phyloP scores from a whole-genome alignment of 176 grass and related monocot species.

The Oryza rufipogon region DNA sequence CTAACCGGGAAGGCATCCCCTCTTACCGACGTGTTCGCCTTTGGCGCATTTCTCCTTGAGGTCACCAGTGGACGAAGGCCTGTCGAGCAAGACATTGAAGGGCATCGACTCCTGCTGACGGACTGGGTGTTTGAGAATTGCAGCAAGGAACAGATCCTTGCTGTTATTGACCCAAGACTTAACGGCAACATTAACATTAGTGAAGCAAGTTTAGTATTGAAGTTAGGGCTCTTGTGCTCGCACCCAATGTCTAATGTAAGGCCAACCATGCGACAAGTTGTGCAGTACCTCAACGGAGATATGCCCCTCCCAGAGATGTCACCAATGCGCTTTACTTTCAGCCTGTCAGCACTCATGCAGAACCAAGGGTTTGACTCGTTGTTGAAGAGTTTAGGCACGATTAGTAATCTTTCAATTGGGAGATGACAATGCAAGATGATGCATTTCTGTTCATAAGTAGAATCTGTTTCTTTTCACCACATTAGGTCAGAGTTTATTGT shows the following conservation, averaged over 20 bases:
- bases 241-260: not conserved
- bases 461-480: not conserved
- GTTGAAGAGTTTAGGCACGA: not conserved
- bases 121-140: constrained; percentile 6
- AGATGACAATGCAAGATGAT: not conserved
- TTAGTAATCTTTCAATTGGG: not conserved
- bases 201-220: not conserved
- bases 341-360: not conserved
- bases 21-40: not conserved
- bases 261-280: constrained; percentile 5
- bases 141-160: not conserved
- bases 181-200: not conserved
- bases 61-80: not conserved
- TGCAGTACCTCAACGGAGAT: not conserved
- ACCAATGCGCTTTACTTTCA: not conserved
- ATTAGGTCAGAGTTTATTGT: not conserved
- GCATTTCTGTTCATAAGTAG: not conserved
- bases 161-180: not conserved
- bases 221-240: not conserved
- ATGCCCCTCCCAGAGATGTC: not conserved
- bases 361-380: not conserved
- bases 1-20: not conserved
- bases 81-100: not conserved
- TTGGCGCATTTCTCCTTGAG: not conserved
- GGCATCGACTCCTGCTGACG: not conserved